Evolutionary conservation across 2,329 filamentous ascomycete species (phyloP).

Genomic region (Aspergillus sp.): DNA sequence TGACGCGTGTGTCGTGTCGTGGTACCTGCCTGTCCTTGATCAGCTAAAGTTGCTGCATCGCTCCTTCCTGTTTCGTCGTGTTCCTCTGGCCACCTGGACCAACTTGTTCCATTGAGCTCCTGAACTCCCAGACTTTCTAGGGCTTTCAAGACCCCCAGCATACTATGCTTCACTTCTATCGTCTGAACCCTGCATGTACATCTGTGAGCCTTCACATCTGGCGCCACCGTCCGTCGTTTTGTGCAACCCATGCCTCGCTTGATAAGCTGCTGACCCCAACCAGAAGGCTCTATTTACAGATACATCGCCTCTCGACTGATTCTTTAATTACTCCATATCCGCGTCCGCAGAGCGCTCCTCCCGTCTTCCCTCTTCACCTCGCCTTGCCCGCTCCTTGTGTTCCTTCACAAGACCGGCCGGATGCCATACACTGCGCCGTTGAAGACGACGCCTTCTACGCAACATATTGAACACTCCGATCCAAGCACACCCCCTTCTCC

Average conservation of each 20-base stretch:
- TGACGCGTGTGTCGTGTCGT: conserved; percentile 5
- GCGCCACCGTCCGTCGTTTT: conserved; percentile 4
- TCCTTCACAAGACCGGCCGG: conserved; percentile 43
- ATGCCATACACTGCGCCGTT: conserved; percentile 57
- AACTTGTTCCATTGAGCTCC: neutral
- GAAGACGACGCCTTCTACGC: conserved; percentile 61
- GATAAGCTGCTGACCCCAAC: conserved; percentile 16
- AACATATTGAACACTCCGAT: conserved; percentile 56
- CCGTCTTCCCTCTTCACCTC: neutral
- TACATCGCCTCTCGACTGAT: conserved; percentile 4
- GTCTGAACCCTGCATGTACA: conserved; percentile 12
- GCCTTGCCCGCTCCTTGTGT: conserved; percentile 32
- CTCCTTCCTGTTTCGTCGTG: conserved; percentile 5
- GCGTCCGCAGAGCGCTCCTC: conserved; percentile 1
- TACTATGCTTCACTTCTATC: conserved; percentile 3
- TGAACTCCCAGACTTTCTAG: neutral
- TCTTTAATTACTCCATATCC: conserved; percentile 4
- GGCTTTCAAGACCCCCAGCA: neutral
- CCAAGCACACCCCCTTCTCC: conserved; percentile 38
- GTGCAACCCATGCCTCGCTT: conserved; percentile 9
- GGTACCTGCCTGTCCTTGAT: conserved; percentile 5
- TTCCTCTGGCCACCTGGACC: neutral
- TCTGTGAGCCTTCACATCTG: conserved; percentile 5
- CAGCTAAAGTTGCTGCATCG: neutral
- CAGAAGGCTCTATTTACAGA: conserved; percentile 20